Evolutionary conservation across 768 basidiomycete genomes (phyloP), one percentile per base, ranked within the genome.

Genomic region (Termitomyces sp.): DNA sequence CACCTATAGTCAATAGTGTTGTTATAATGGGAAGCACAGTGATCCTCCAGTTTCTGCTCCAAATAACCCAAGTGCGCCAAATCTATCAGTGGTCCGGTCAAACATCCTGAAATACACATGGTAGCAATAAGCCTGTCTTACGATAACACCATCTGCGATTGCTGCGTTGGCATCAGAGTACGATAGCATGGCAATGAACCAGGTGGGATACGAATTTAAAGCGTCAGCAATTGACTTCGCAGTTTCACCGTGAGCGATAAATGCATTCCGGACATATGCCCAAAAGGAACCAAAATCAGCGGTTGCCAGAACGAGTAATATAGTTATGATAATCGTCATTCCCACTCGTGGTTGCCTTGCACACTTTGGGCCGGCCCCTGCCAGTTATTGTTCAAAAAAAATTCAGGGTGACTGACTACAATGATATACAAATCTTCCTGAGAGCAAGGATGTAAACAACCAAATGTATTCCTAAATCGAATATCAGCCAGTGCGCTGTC

Each of bases 61-160:
- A 61, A 7, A 61, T 53, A 17, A 61, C 57, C 57, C 57, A 58
- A 34, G 54, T 53, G 24, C 57, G 57, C 60, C 60, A 61, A 15
- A 61, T 61, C 60, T 58, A 48, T n/a, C 15, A n/a, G n/a, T 11
- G 3, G 4, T 7, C 28, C 28, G 30, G 6, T 32, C 5, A 35
- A 21, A n/a, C 3, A 28, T 2, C 4, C n/a, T n/a, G n/a, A 21
- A 15, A 19, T 2, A 21, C 24, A 32, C 30, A 10, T 2, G 2
- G 32, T 8, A 30, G 6, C 4, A 38, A 21, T 12, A 30, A 34
- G 32, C 10, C 2, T 10, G 24, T 22, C 54, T 45, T 22, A 61
- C 60, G 11, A 56, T 53, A 2, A 61, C 52, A 38, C 47, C 9
- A 38, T 61, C 57, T 5, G 54, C 60, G 9, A 60, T 42, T 9